These are phyloP conservation scores for Chaetothyriales sp. DNA, from an alignment of 2,329 filamentous ascomycete genomes.

Conservation along the genomic window DNA sequence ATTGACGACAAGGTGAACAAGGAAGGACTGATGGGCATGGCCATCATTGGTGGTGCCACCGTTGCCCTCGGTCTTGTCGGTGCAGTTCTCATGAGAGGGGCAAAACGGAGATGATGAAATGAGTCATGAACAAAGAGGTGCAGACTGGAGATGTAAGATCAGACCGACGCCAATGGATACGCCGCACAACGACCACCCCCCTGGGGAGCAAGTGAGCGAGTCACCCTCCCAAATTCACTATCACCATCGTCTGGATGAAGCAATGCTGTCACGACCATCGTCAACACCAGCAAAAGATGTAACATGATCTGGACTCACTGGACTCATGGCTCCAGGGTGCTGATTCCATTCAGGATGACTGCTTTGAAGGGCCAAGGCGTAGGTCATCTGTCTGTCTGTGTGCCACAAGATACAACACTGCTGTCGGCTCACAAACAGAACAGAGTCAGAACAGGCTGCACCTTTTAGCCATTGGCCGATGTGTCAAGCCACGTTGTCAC, in stretches of 20 bases:
- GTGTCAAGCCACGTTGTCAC: too few species aligned
- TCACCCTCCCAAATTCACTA: too few species aligned
- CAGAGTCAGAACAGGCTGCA: too few species aligned
- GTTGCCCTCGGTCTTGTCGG: slow-evolving; percentile 88
- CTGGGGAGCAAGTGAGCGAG: too few species aligned
- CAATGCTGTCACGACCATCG: neutral
- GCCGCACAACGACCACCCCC: too few species aligned
- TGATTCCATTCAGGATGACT: too few species aligned
- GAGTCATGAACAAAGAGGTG: neutral
- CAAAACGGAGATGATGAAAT: slow-evolving; percentile 28
- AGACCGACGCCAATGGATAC: neutral
- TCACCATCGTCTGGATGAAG: too few species aligned
- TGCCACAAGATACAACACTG: neutral
- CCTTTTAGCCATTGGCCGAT: too few species aligned
- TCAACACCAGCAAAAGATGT: neutral
- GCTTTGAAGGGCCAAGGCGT: neutral
- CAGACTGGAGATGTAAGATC: neutral
- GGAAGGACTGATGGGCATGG: slow-evolving; percentile 85
- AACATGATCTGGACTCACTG: neutral
- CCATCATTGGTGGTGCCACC: slow-evolving; percentile 83
- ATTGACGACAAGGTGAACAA: slow-evolving; percentile 94
- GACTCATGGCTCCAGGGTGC: too few species aligned
- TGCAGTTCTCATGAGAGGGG: slow-evolving; percentile 65
- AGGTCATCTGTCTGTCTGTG: neutral
- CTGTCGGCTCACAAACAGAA: neutral